Base-by-base conservation (phyloP, 139 green algal species). In the Coelastrella sp. region DNA sequence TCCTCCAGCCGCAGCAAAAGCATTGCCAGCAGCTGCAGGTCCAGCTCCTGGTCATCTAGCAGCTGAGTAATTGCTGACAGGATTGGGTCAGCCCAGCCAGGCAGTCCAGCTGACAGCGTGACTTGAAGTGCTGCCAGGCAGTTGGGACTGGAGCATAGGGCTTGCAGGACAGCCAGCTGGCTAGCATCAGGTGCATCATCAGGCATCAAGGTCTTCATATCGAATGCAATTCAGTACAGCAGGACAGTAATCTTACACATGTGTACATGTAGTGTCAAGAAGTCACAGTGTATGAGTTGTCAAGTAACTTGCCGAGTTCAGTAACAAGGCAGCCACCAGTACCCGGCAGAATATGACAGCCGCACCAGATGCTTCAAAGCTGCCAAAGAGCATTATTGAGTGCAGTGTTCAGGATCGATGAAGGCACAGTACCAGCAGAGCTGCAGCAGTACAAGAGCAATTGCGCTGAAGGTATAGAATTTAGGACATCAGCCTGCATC, bases 81-180 rank as follows among this genome's bases (percentile, higher is more conserved):
- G 59, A 91, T 25, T 24, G 78, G 78, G 35, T 82, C 87, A 25
- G 79, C 63, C 87, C 57, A 81, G 49, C 87, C 87, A 12, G 78
- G 78, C 8, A 68, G 78, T 19, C 56, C 65, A 17, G 76, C 56
- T 20, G 63, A 73, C 20, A 91, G 35, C 0, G 78, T 73, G 19
- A 22, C 60, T n/a, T 85, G 76, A 7, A 88, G 84, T 10, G 84
- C 84, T 49, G 84, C 84, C 61, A 88, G 58, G 84, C 84, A 88
- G 84, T 66, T 68, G 0, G 84, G 68, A 49, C 68, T 70, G 24
- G 58, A 56, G 68, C 84, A 88, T 19, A 88, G 49, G 19, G 56
- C 68, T 56, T 88, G 84, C 49, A 88, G 66, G 27, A 88, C 49
- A 24, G 84, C 66, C 49, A 88, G 84, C 49, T 88, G 84, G 11